Conservation (phyloP, 345 rosid species). For the Linum trigynum region DNA sequence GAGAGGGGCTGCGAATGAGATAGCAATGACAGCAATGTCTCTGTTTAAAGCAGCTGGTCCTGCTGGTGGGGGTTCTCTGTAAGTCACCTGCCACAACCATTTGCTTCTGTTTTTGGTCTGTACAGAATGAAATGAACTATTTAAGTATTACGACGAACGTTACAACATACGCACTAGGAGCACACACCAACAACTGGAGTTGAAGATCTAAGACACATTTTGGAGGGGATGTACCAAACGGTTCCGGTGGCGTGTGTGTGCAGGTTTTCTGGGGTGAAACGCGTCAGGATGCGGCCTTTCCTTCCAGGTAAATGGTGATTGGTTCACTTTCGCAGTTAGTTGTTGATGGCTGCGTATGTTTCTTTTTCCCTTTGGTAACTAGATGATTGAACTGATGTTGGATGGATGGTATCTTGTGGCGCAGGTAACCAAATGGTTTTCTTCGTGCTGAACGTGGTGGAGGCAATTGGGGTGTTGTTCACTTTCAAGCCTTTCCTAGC, state of each 20-base stretch:
- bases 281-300: slow-evolving; percentile 30
- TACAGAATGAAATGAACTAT: too few species aligned
- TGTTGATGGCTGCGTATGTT: too few species aligned
- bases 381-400: background rate
- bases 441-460: slow-evolving; percentile 37
- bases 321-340: too few species aligned
- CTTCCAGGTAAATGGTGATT: slow-evolving; percentile 27
- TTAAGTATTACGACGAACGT: too few species aligned
- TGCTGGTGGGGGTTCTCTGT: slow-evolving; percentile 34
- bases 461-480: slow-evolving; percentile 38
- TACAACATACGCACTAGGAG: too few species aligned
- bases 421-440: slow-evolving; percentile 41
- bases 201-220: too few species aligned
- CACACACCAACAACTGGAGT: too few species aligned
- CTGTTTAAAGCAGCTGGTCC: slow-evolving; percentile 23
- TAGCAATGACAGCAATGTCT: slow-evolving; percentile 44
- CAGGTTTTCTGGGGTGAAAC: slow-evolving; percentile 52
- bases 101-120: background rate
- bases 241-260: background rate
- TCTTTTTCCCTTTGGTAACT: too few species aligned
- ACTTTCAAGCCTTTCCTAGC: slow-evolving; percentile 44
- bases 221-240: too few species aligned
- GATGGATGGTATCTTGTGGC: slow-evolving; percentile 17
- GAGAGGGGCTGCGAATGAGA: slow-evolving; percentile 48
- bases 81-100: slow-evolving; percentile 10